Conservation (phyloP, 441 rosid genomes). For the Lepidium campestre region DNA sequence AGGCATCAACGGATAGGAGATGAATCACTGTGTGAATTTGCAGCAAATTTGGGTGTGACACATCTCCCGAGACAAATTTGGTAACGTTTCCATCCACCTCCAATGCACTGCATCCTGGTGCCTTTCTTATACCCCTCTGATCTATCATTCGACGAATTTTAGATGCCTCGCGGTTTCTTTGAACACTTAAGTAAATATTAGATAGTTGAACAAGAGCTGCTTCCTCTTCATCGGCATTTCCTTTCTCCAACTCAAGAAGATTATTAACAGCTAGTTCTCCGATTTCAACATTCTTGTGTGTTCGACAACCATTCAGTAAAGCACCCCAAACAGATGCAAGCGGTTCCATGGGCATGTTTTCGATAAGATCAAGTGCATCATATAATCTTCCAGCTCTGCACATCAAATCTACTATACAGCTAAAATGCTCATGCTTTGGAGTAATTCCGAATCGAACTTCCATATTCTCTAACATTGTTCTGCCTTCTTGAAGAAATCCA, state of each 20-base stretch:
- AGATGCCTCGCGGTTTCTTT: constrained; percentile 38
- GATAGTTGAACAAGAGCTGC: constrained; percentile 53
- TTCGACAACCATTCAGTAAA: constrained; percentile 42
- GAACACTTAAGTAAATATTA: constrained; percentile 34
- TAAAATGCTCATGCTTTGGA: constrained; percentile 50
- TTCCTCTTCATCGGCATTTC: constrained; percentile 44
- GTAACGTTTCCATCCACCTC: constrained; percentile 42
- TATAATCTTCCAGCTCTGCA: constrained; percentile 47
- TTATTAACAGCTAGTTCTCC: constrained; percentile 50
- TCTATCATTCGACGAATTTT: constrained; percentile 38
- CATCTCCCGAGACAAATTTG: constrained; percentile 52
- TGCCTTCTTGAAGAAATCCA: constrained; percentile 47
- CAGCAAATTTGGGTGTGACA: constrained; percentile 28
- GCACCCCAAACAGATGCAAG: constrained; percentile 68
- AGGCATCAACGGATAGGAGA: constrained; percentile 30
- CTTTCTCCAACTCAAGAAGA: constrained; percentile 39
- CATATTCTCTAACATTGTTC: constrained; percentile 35
- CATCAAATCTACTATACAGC: constrained; percentile 53
- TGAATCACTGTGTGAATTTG: constrained; percentile 37
- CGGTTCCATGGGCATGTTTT: constrained; percentile 53
- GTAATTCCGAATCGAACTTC: constrained; percentile 31
- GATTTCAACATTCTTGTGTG: constrained; percentile 46
- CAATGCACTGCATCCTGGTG: constrained; percentile 49
- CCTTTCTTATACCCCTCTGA: constrained; percentile 40
- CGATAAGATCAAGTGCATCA: constrained; percentile 43